Percentiles rank a stretch among this genome's conserved stretches.
Conservation (phyloP, 805 yeast genomes). For the Starmerella lactis-condensi region DNA sequence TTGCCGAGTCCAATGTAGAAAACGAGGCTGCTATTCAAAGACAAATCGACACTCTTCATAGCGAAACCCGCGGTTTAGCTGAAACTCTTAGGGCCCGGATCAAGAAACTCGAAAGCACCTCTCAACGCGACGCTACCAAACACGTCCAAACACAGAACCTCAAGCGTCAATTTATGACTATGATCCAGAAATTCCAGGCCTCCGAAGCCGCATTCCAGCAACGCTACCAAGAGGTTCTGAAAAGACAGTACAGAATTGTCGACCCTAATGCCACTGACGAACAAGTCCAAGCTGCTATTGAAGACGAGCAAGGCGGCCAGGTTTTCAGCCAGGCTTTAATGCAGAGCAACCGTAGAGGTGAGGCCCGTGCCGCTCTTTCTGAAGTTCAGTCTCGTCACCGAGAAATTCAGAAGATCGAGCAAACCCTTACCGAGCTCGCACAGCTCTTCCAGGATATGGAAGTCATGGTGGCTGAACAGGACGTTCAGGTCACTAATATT, state of each 20-base stretch:
- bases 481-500: conserved; percentile 63
- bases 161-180: conserved; percentile 65
- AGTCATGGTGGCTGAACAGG: conserved; percentile 88
- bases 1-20: conserved; percentile 56
- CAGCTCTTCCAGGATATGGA: conserved; percentile 94
- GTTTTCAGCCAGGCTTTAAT: conserved; percentile 71
- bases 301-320: conserved; percentile 67
- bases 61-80: conserved; percentile 67
- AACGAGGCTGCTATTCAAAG: conserved; percentile 49
- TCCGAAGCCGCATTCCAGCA: conserved; percentile 75
- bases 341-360: conserved; percentile 29
- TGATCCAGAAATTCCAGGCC: conserved; percentile 71
- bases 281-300: conserved; percentile 71
- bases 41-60: conserved; percentile 56
- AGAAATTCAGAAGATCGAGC: conserved; percentile 84
- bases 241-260: conserved; percentile 74
- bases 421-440: conserved; percentile 86
- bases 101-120: conserved; percentile 47
- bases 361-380: conserved; percentile 83
- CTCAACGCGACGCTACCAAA: conserved; percentile 46
- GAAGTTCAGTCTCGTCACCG: conserved; percentile 93
- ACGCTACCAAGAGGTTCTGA: conserved; percentile 70
- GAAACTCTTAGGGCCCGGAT: conserved; percentile 55
- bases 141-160: conserved; percentile 79
- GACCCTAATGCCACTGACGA: conserved; percentile 37